These are phyloP conservation scores for Gossypium bickii DNA, from an alignment of 345 rosid species.

Conservation along the genomic window DNA sequence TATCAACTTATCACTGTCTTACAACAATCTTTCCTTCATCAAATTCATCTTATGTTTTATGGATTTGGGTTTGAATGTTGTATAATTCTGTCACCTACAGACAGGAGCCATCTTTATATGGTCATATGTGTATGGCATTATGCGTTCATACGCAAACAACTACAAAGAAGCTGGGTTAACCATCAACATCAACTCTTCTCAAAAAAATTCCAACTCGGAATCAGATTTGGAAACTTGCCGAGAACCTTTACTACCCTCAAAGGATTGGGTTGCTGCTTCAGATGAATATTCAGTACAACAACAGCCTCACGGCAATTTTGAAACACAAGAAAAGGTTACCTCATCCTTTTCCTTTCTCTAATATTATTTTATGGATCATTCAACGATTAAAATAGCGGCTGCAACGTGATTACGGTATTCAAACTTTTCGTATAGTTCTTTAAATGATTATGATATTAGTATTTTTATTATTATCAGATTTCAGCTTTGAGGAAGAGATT, in stretches of 20 bases:
- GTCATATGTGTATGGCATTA: conserved; percentile 36
- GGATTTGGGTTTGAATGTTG: no score
- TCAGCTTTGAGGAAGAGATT: neutral
- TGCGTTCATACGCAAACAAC: conserved; percentile 23
- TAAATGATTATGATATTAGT: neutral
- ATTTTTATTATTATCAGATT: neutral
- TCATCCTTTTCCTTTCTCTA: neutral
- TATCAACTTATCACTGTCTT: conserved; percentile 10
- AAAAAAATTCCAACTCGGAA: neutral
- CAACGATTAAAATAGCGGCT: neutral
- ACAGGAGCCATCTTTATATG: conserved; percentile 33
- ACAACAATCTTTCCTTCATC: neutral
- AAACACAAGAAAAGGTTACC: neutral
- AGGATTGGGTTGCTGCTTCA: neutral
- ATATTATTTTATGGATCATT: neutral
- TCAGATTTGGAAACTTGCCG: neutral
- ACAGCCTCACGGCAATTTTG: neutral
- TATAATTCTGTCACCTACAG: conserved; percentile 16
- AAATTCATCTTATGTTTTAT: no score
- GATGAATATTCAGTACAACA: neutral
- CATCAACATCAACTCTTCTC: neutral
- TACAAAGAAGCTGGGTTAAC: neutral
- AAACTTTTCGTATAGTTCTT: neutral
- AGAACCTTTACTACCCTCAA: neutral
- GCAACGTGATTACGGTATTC: neutral